These are phyloP conservation scores for Penicillium sp. DNA, from an alignment of 2,329 filamentous ascomycete species.

Conservation along the genomic window DNA sequence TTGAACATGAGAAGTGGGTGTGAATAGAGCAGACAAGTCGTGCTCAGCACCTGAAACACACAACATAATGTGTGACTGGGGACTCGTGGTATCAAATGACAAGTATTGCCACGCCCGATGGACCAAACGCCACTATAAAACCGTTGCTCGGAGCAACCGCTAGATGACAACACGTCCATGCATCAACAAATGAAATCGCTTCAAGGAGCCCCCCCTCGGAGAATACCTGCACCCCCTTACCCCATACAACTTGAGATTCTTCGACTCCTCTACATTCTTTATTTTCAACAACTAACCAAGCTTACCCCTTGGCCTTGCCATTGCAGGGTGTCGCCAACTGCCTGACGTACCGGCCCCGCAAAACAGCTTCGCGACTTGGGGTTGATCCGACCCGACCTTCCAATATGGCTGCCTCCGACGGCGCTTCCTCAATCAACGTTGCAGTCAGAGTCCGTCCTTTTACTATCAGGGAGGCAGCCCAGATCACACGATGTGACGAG, in stretches of 20 bases:
- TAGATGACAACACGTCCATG: constrained; percentile 23
- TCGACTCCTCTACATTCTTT: constrained; percentile 16
- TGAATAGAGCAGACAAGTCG: background rate
- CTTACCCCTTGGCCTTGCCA: constrained; percentile 18
- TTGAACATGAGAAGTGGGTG: constrained; percentile 5
- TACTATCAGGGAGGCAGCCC: constrained; percentile 88
- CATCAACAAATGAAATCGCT: constrained; percentile 30
- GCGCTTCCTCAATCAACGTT: constrained; percentile 51
- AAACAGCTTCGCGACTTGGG: constrained; percentile 17
- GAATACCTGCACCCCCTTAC: constrained; percentile 27
- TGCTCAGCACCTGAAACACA: constrained; percentile 5
- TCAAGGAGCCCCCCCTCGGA: constrained; percentile 22
- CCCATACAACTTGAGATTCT: constrained; percentile 27
- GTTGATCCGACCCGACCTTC: constrained; percentile 9
- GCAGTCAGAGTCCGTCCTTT: constrained; percentile 63
- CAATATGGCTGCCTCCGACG: constrained; percentile 43
- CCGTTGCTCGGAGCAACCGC: constrained; percentile 36
- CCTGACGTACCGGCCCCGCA: constrained; percentile 23
- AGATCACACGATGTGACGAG: constrained; percentile 74
- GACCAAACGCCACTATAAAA: constrained; percentile 17
- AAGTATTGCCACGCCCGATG: constrained; percentile 4
- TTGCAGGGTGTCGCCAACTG: constrained; percentile 18
- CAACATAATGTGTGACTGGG: accelerated
- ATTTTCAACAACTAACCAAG: constrained; percentile 14
- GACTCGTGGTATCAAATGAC: background rate